Percentiles rank a stretch among this genome's conserved stretches.
Conservation (phyloP, 2,329 filamentous ascomycete genomes). For the Leptographium radiaticola region DNA sequence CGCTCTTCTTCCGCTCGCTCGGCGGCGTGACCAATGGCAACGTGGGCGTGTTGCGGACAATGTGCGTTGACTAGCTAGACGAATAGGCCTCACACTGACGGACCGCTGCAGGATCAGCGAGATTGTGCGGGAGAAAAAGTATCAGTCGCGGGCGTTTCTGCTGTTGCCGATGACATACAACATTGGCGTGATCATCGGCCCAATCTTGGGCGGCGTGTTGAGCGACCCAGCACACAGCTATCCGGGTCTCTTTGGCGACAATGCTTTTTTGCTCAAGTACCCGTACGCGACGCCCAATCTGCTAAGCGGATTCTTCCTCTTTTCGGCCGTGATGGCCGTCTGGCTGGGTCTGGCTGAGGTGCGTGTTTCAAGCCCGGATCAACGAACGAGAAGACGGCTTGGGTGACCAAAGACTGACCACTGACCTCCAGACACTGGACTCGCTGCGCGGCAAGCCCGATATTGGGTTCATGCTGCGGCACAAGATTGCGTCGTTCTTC, state of each 20-base stretch:
- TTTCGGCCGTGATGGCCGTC: slow-evolving; percentile 27
- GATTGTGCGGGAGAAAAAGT: slow-evolving; percentile 30
- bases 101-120: slow-evolving; percentile 26
- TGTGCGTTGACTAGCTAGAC: slow-evolving; percentile 25
- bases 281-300: slow-evolving; percentile 44
- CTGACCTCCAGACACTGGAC: slow-evolving; percentile 30
- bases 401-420: neutral
- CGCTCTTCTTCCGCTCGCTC: slow-evolving; percentile 49
- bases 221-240: slow-evolving; percentile 31
- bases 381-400: too few species aligned
- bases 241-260: slow-evolving; percentile 30
- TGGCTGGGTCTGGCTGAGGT: slow-evolving; percentile 40
- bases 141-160: slow-evolving; percentile 28
- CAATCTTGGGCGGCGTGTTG: slow-evolving; percentile 33
- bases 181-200: slow-evolving; percentile 46
- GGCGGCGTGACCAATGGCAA: slow-evolving; percentile 63
- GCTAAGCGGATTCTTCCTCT: slow-evolving; percentile 34
- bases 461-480: slow-evolving; percentile 30
- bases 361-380: slow-evolving; percentile 7
- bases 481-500: slow-evolving; percentile 19
- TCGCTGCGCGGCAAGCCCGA: slow-evolving; percentile 27
- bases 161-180: slow-evolving; percentile 59
- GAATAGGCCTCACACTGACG: neutral
- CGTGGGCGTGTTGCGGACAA: slow-evolving; percentile 60
- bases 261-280: slow-evolving; percentile 31